Base-by-base conservation (phyloP, 2,329 filamentous ascomycete species). In the Tolypocladium amazonense region DNA sequence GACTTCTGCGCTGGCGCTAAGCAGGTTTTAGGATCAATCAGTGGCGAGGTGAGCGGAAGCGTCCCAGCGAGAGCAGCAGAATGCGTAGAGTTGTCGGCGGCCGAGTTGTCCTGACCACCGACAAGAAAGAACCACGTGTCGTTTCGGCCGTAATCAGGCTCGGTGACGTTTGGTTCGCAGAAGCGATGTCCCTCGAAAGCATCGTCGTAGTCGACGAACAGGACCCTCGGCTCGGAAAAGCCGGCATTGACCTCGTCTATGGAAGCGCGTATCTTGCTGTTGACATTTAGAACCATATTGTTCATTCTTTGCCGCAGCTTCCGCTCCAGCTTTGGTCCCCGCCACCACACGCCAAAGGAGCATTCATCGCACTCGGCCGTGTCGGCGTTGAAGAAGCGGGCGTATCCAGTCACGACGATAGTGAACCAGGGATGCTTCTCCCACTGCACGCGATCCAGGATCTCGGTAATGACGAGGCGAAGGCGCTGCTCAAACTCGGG, bases 71-170 rank as follows among this genome's bases (percentile, higher is more conserved):
- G 43, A 30, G 27, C 52, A 23, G 56, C 55, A 35, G 27, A 37
- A 20, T 47, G 52, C 18, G 18, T 15, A 15, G 54, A 56, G 14
- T 54, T 30, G 20, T 50, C 25, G 7, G 25, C 23, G 12, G 37
- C 58, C 37, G 62, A 68, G 57, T 77, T 78, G 58, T 80, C 77
- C 4, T 64, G 61, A 2, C 76, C 77, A 5, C 77, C 77, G 3
- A 79, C 76, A 33, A 78, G 72, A 62, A 79, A 80, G 62, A 80
- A 80, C 76, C 76, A 80, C 0, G 76, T 79, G 27, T 76, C 75
- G 25, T 69, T 70, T 37, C 75, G 70, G 5, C 65, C 63, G 59
- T 78, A 78, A 56, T 76, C 77, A 7, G 78, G 78, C 64, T 80
- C 78, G 15, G 64, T 67, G 4, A 76, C 71, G 53, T 65, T 66